phyloP scores from a whole-genome alignment of 2,329 filamentous ascomycete species.

The Pseudogymnoascus sp. region DNA sequence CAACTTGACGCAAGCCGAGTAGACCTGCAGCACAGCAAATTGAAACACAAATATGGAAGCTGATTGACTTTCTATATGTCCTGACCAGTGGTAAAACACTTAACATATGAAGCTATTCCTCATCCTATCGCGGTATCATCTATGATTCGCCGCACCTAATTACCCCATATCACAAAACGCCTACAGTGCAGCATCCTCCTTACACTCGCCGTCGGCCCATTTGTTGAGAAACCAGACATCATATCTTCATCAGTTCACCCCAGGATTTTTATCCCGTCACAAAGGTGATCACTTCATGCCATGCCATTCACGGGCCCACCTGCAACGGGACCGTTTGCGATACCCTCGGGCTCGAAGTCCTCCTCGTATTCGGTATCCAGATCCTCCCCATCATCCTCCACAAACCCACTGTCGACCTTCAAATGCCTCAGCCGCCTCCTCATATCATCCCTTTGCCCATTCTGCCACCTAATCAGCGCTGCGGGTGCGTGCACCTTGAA shows the following conservation, averaged over 20 bases:
- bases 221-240: conserved; percentile 7
- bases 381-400: conserved; percentile 48
- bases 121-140: not conserved
- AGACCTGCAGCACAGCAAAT: not conserved
- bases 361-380: not conserved
- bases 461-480: conserved; percentile 86
- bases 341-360: not conserved
- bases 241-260: conserved; percentile 1
- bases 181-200: conserved; percentile 2
- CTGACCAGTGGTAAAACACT: not conserved
- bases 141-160: not conserved
- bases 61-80: conserved; percentile 1
- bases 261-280: not conserved
- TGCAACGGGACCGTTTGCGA: not conserved
- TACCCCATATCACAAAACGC: not conserved
- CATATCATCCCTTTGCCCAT: conserved; percentile 72
- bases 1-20: not conserved
- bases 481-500: conserved; percentile 92
- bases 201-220: conserved; percentile 2
- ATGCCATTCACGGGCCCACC: not conserved
- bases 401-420: conserved; percentile 73
- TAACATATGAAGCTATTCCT: conserved; percentile 7
- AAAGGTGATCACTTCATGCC: not conserved
- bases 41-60: not conserved
- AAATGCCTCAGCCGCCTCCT: conserved; percentile 63